Base-by-base conservation (phyloP, 2,329 filamentous ascomycete genomes). In the Monilinia fructigena region DNA sequence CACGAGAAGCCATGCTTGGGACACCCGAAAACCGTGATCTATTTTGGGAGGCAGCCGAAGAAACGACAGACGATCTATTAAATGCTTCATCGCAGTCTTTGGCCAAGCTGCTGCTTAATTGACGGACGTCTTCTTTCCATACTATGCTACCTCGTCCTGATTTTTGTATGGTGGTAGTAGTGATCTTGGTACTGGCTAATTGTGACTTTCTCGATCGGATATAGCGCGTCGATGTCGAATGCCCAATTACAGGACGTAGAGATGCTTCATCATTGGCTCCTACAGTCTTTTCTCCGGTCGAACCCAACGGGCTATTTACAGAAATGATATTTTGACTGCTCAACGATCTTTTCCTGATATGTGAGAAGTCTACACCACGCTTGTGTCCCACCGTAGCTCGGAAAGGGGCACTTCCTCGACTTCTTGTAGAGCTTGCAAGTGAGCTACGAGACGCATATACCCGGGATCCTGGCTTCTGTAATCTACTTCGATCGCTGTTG, bases 21-120 rank as follows among this genome's bases (percentile, higher is more conserved):
- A 35, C 54, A 28, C 28, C 56, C n/a, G 65, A 56, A 20, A 63
- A 54, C 6, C 60, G 59, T 23, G 65, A 66, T 23, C 42, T 53
- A 12, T 66, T 40, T 40, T 56, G 52, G 20, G 53, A 50, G 45
- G 26, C 35, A 31, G 12, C 50, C 20, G 66, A 66, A 20, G 63
- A 26, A 38, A 63, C 28, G 83, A 77, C 0, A 82, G 89, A 65
- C 80, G 83, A 72, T 53, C 89, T 87, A 74, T 92, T 93, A 80
- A 98, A 97, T 1, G 93, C 93, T 74, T 95, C 91, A 74, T 98
- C 93, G 74, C 93, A 96, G 67, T 95, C 91, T 77, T 92, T 92
- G 60, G 92, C 92, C 68, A 97, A 88, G 73, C 92, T 92, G 72
- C 86, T 86, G 72, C 92, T 96, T 66, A 96, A 89, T 72, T 94